Base-by-base conservation (phyloP, 2,329 filamentous ascomycete genomes). In the Chaetomiaceae sp. region DNA sequence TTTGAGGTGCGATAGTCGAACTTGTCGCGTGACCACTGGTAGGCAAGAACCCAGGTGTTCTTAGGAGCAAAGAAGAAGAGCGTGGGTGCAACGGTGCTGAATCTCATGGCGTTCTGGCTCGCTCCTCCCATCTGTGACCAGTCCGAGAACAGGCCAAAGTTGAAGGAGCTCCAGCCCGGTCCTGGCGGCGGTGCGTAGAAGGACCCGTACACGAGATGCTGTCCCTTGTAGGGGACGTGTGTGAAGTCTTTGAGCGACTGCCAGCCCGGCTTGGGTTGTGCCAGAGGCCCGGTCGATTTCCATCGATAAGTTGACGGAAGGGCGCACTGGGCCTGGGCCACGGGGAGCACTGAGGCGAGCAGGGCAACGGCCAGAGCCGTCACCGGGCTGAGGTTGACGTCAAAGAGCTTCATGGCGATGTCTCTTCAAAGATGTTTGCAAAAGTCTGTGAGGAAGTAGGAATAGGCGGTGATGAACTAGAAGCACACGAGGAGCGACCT, bases 161-260 rank as follows among this genome's bases (percentile, higher is more conserved):
- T 69, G 72, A 83, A 75, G 10, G 79, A 82, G 51, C 77, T 76
- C 54, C 71, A 83, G 47, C 39, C 66, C 2, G 65, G 58, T n/a
- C n/a, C n/a, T n/a, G n/a, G n/a, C n/a, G n/a, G n/a, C 0, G 58
- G 55, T 54, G 73, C 65, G 54, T 72, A 67, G 49, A 60, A 69
- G 1, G 77, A 73, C 2, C 66, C 79, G 56, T 84, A 84, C 3
- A 84, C 79, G 6, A 84, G 69, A 51, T 82, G 69, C 60, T 80
- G 59, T 44, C 71, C 75, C 27, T 83, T 76, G 67, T 78, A 78
- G 1, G 65, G 58, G 17, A 71, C 72, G 43, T 61, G 58, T 19
- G 75, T 80, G 63, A 84, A 83, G 63, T 84, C 81, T 58, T 84
- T 84, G 56, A 84, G 68, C 4, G 77, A 67, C 2, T 64, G 67